These are phyloP conservation scores for Boletus sp. DNA, from an alignment of 768 basidiomycete species.

Conservation along the genomic window DNA sequence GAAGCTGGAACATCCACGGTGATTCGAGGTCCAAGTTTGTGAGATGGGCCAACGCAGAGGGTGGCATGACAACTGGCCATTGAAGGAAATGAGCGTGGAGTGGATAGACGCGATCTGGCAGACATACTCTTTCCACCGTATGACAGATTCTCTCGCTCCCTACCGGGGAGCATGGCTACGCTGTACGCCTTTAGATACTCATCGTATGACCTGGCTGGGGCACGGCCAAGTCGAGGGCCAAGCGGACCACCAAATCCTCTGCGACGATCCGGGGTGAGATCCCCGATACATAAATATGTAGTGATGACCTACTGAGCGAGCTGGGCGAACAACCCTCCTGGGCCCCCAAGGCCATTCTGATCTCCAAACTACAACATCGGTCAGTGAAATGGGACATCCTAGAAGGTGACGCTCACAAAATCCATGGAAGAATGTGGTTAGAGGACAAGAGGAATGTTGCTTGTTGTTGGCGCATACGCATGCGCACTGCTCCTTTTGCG, in stretches of 20 bases:
- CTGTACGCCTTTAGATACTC: conserved; percentile 95
- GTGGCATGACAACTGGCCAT: conserved; percentile 89
- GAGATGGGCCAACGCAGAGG: conserved; percentile 86
- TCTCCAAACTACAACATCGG: conserved; percentile 34
- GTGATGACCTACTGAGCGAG: conserved; percentile 52
- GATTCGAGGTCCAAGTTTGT: conserved; percentile 83
- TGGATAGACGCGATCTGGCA: conserved; percentile 21
- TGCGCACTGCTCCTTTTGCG: conserved; percentile 31
- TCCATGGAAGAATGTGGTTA: conserved; percentile 35
- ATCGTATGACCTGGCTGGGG: conserved; percentile 75
- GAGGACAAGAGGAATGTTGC: conserved; percentile 16
- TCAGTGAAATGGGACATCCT: conserved; percentile 1
- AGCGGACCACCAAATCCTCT: conserved; percentile 57
- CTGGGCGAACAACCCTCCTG: conserved; percentile 64
- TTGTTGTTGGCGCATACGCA: conserved; percentile 21
- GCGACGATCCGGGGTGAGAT: conserved; percentile 20
- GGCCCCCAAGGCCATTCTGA: conserved; percentile 39
- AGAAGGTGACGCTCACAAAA: conserved; percentile 31
- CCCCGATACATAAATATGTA: background rate
- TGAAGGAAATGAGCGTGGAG: conserved; percentile 7
- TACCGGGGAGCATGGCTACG: conserved; percentile 88
- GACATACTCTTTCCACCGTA: conserved; percentile 96
- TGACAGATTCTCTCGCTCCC: conserved; percentile 85
- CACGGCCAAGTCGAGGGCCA: conserved; percentile 43
- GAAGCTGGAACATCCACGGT: conserved; percentile 96